Percentiles rank a stretch among this genome's conserved stretches.
These are phyloP conservation scores for Sclerotinia subarctica DNA, from an alignment of 2,329 filamentous ascomycete genomes.

Conservation along the genomic window DNA sequence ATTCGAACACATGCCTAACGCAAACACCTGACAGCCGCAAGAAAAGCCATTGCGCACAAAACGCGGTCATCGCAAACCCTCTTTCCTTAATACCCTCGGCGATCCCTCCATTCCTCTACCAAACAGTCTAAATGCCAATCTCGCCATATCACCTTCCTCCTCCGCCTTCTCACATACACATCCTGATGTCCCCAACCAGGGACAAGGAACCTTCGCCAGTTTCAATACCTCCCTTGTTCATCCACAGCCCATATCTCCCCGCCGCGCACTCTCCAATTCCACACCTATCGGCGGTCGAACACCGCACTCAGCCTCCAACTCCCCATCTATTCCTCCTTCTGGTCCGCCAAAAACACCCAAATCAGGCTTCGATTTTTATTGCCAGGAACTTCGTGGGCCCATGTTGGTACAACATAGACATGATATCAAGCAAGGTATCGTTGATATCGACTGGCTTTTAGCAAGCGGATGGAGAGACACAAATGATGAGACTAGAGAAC, in stretches of 20 bases:
- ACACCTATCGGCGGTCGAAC: conserved; percentile 14
- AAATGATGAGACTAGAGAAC: conserved; percentile 4
- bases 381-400: conserved; percentile 31
- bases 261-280: conserved; percentile 15
- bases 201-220: conserved; percentile 40
- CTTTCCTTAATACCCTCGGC: conserved; percentile 41
- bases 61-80: conserved; percentile 64
- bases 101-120: conserved; percentile 42
- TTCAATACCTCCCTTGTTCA: conserved; percentile 18
- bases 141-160: conserved; percentile 49
- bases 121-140: conserved; percentile 47
- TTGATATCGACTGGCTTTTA: conserved; percentile 34
- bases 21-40: conserved; percentile 55
- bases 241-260: conserved; percentile 26
- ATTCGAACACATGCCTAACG: conserved; percentile 23
- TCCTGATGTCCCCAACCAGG: conserved; percentile 38
- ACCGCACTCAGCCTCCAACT: conserved; percentile 17
- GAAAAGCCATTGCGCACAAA: conserved; percentile 75
- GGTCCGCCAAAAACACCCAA: conserved; percentile 25
- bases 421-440: conserved; percentile 32
- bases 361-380: conserved; percentile 36
- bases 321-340: conserved; percentile 20
- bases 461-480: conserved; percentile 35
- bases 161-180: conserved; percentile 53
- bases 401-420: conserved; percentile 30